Conservation (phyloP, 1,284 basidiomycete species). For the Tilletia indica region DNA sequence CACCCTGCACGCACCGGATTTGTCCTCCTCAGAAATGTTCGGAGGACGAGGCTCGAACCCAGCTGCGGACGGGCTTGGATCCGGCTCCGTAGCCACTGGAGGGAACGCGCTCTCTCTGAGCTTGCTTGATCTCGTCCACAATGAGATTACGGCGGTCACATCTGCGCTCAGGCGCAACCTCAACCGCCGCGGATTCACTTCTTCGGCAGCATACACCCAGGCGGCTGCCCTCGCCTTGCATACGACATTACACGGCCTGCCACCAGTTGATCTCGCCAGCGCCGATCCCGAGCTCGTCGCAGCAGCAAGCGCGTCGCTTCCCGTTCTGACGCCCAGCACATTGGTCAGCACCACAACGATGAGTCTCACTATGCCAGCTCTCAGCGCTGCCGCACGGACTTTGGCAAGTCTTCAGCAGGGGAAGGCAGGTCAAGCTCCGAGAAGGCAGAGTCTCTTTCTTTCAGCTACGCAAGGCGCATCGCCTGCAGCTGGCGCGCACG, state of each 20-base stretch:
- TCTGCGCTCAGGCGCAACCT: conserved; percentile 61
- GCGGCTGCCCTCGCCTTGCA: conserved; percentile 12
- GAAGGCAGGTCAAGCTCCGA: background rate
- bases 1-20: background rate
- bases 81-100: too few species aligned
- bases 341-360: conserved; percentile 14
- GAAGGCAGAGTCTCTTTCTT: too few species aligned
- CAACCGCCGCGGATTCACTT: conserved; percentile 12
- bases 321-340: conserved; percentile 5
- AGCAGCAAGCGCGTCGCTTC: background rate
- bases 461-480: background rate
- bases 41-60: too few species aligned
- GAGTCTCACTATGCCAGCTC: conserved; percentile 14
- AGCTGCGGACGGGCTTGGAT: too few species aligned
- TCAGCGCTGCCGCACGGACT: conserved; percentile 2
- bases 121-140: conserved; percentile 67
- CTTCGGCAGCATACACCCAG: conserved; percentile 12
- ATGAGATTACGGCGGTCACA: conserved; percentile 87
- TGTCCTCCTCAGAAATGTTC: background rate
- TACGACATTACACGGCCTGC: conserved; percentile 7
- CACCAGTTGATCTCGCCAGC: background rate
- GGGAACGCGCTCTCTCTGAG: background rate
- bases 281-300: conserved; percentile 15
- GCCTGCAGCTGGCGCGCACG: background rate
- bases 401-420: background rate